A percentile compares a stretch with the other conserved stretches of the same genome.
These are phyloP conservation scores for Delitschia confertaspora DNA, from an alignment of 495 filamentous ascomycete species.

Conservation along the genomic window DNA sequence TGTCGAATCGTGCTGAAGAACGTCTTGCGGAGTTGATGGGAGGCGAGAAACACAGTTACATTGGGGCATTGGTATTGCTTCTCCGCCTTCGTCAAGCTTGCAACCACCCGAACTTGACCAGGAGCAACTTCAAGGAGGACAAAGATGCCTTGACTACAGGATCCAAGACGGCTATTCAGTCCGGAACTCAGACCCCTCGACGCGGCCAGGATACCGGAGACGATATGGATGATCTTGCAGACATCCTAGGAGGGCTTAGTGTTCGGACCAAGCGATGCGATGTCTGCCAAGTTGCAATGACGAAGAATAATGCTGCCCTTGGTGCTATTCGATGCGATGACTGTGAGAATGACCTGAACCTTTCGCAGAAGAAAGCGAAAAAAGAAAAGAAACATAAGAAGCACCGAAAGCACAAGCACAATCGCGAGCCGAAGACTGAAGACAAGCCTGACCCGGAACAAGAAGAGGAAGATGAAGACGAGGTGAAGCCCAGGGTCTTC, in stretches of 20 bases:
- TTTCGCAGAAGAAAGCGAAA: conserved; percentile 39
- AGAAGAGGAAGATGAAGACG: conserved; percentile 54
- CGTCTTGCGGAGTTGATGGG: conserved; percentile 83
- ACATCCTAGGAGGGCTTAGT: conserved; percentile 73
- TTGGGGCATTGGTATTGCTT: conserved; percentile 77
- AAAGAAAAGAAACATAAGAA: conserved; percentile 38
- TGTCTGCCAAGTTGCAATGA: conserved; percentile 69
- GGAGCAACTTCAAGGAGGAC: conserved; percentile 74
- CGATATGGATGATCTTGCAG: conserved; percentile 76
- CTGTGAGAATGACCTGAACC: conserved; percentile 59
- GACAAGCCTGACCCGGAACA: conserved; percentile 30
- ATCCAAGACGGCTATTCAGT: conserved; percentile 29
- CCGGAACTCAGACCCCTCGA: conserved; percentile 38
- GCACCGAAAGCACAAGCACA: conserved; percentile 13
- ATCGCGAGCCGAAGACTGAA: background rate
- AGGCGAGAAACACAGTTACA: conserved; percentile 61
- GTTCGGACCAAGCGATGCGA: conserved; percentile 80
- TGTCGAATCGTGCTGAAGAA: conserved; percentile 76
- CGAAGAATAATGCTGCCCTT: conserved; percentile 44
- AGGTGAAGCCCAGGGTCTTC: conserved; percentile 2
- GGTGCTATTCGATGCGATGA: conserved; percentile 61
- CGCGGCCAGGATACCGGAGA: conserved; percentile 40
- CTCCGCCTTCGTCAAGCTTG: conserved; percentile 85
- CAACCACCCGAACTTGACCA: conserved; percentile 84
- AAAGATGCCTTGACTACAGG: conserved; percentile 71